Base-by-base conservation (phyloP, 2,329 filamentous ascomycete species). In the Aspergillus sp. region DNA sequence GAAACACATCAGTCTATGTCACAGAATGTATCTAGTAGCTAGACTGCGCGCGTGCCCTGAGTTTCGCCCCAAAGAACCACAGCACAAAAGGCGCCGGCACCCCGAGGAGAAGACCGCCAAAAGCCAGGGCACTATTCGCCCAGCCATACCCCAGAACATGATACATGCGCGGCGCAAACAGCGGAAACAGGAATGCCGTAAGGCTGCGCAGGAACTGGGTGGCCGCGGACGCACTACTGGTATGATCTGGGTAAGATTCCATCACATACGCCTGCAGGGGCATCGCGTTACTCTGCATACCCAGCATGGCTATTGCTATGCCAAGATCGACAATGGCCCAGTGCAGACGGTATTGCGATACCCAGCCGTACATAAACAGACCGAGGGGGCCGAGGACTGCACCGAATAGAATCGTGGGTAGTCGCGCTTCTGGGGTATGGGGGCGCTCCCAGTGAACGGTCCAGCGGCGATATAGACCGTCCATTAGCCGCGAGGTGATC, bases 371-470 rank as follows among this genome's bases (percentile, higher is more conserved):
- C 64, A 76, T 70, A 46, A 82, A 76, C 4, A 84, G 70, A 2
- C 79, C 77, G 5, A 76, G 58, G 0, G 81, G 80, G 0, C 79
- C 74, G 2, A 85, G 49, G 1, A 84, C 45, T 0, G 78, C 78
- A 0, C 80, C 81, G 0, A 79, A 74, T n/a, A 86, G 68, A 66
- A 82, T 80, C 15, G 84, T 70, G 0, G 83, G 83, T 0, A 85
- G 74, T 12, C 84, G 81, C 56, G 79, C 81, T 61, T 88, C 85
- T 0, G 85, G 84, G 1, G 57, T 56, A 15, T 70, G 66, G 3
- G 59, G 61, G 2, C 62, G 62, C 12, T 61, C 62, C 33, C 66
- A 62, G 17, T 60, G 65, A 11, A 62, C 62, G 50, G 69, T 70
- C 27, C 73, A 62, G 40, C 64, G 61, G 9, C 65, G 61, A 64